Percentiles rank a stretch among this genome's conserved stretches.
These are phyloP conservation scores for Globisporangium nagaii DNA, from an alignment of 352 stramenopile genomes.

Conservation along the genomic window DNA sequence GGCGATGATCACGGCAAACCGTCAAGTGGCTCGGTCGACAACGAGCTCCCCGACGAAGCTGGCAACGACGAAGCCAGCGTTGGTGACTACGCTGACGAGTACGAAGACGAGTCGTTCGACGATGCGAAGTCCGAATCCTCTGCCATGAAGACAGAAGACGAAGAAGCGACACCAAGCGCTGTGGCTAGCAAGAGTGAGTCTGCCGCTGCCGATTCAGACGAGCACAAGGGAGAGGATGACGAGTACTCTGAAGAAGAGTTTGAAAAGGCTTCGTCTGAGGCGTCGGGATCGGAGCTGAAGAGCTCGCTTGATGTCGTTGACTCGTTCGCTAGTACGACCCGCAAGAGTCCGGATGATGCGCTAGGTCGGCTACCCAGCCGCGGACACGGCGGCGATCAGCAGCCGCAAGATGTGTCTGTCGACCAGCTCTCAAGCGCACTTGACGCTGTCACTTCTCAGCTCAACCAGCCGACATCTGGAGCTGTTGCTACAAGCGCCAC, in stretches of 20 bases:
- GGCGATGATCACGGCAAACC: background rate
- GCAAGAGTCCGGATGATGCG: too few relatives aligned
- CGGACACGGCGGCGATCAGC: too few relatives aligned
- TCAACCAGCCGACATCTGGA: background rate
- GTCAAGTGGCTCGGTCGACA: background rate
- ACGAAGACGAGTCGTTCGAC: conserved; percentile 49
- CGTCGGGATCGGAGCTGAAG: background rate
- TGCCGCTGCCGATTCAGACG: background rate
- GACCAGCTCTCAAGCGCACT: conserved; percentile 8
- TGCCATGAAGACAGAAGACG: background rate
- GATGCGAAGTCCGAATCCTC: conserved; percentile 16
- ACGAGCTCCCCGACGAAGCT: background rate
- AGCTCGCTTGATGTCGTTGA: background rate
- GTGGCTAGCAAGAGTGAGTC: background rate
- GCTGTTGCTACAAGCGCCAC: background rate
- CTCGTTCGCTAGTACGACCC: too few relatives aligned
- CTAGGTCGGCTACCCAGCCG: too few relatives aligned
- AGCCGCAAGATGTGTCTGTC: background rate
- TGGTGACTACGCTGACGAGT: conserved; percentile 25
- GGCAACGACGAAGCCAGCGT: conserved; percentile 4
- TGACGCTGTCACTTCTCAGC: background rate
- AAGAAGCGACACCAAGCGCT: background rate
- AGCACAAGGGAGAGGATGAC: conserved; percentile 10
- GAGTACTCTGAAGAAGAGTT: conserved; percentile 36
- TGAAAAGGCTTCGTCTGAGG: conserved; percentile 20